Base-by-base conservation (phyloP, 139 green algal genomes). In the Tetradesmus obliquus region DNA sequence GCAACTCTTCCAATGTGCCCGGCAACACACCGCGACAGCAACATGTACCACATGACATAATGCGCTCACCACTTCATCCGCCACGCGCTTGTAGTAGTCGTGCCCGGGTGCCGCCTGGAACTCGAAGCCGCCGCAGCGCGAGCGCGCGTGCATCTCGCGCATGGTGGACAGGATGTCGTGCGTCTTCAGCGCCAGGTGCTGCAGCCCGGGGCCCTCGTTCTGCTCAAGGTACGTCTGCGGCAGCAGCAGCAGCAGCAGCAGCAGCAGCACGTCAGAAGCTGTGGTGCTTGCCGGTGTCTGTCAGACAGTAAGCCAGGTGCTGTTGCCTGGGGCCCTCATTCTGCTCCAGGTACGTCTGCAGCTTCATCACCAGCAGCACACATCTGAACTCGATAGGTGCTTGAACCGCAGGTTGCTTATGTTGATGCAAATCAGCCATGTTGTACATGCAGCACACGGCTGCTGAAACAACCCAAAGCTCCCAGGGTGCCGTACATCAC, bases 211-310 rank as follows among this genome's bases (percentile, higher is more conserved):
- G 0, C 98, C 98, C 88, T 98, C 96, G 90, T 99, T 99, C 92
- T 99, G 98, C 95, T 99, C 98, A 58, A 99, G 92, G 89, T 97
- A 99, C 0, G 98, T 99, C 94, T 99, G 97, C 80, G 97, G 95
- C 92, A 97, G 95, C 10, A 51, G 32, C 19, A 76, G 32, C 32
- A 45, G 32, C 32, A 45, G 32, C 32, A n/a, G n/a, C n/a, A n/a
- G n/a, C n/a, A 57, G 84, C 84, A 60, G 60, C 60, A 79, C n/a
- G 9, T 19, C 4, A 69, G 51, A 10, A 69, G 19, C 1, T 13
- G 32, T 3, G 32, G 79, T 22, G 32, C 13, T 81, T 10, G 72
- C 15, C 15, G 72, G n/a, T n/a, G 60, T n/a, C n/a, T n/a, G n/a
- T n/a, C n/a, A 71, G 8, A 71, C 60, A 71, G 10, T 71, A 71